A percentile compares a stretch with the other conserved stretches of the same genome.
Conservation (phyloP, 306 rosid genomes). For the Carpinus fangiana region DNA sequence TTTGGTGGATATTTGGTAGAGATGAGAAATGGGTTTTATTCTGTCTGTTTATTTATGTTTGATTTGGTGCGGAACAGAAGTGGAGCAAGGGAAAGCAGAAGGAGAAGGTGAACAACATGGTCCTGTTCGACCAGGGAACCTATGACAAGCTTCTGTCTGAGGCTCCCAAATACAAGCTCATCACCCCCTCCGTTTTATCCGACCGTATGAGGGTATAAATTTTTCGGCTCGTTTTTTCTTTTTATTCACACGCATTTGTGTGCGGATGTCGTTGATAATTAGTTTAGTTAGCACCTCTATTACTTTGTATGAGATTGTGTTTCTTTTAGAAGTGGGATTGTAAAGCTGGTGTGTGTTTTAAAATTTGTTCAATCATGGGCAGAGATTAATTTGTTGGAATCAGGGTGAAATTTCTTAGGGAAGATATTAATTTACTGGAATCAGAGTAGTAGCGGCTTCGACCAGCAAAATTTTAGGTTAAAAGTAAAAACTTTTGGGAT, state of each 20-base stretch:
- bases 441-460: background rate
- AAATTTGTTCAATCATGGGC: background rate
- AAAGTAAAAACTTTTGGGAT: background rate
- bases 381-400: background rate
- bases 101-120: constrained; percentile 83
- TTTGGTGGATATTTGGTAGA: background rate
- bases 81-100: constrained; percentile 82
- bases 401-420: background rate
- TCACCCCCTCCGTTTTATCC: constrained; percentile 64
- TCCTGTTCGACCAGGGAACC: constrained; percentile 56
- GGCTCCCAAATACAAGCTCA: constrained; percentile 71
- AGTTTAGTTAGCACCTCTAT: background rate
- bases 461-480: background rate
- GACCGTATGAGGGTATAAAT: constrained; percentile 59
- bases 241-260: background rate
- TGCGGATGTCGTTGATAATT: background rate
- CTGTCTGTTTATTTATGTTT: background rate
- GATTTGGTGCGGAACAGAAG: constrained; percentile 41
- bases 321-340: background rate
- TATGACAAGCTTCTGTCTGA: constrained; percentile 62
- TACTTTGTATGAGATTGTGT: background rate
- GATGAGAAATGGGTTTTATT: background rate
- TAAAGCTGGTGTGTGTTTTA: background rate
- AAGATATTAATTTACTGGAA: background rate
- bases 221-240: background rate